Conservation (phyloP, 305 asterid species). For the Fraxinus sp. region DNA sequence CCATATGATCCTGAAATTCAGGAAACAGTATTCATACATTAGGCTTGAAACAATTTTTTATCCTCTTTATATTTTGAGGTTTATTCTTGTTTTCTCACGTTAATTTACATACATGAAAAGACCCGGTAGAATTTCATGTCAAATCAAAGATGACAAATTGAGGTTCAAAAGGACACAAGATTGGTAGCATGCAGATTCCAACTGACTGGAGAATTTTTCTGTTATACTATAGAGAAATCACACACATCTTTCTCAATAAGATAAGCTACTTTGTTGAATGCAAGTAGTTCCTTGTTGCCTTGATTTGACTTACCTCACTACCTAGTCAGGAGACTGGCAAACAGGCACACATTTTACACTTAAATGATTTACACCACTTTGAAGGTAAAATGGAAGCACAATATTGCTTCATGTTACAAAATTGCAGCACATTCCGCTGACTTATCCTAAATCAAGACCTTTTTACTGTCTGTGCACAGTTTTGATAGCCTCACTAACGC, state of each 20-base stretch:
- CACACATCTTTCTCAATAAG: not conserved
- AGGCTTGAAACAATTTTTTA: not conserved
- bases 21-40: not conserved
- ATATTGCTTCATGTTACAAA: not conserved
- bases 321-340: not conserved
- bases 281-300: not conserved
- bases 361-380: not conserved
- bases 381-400: not conserved
- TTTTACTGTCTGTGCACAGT: not conserved
- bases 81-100: not conserved
- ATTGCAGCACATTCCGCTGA: not conserved
- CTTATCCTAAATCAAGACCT: not conserved
- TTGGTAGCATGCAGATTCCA: not conserved
- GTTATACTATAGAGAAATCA: slow-evolving; percentile 2
- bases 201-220: not conserved
- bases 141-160: not conserved
- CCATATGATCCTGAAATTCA: not conserved
- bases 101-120: not conserved
- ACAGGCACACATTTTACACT: not conserved
- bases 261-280: not conserved
- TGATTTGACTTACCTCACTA: not conserved
- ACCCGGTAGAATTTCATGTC: not conserved
- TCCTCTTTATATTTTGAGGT: not conserved
- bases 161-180: not conserved
- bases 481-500: not conserved